Conservation (phyloP, 148 eudicot species). For the Rhododendron ovatum region DNA sequence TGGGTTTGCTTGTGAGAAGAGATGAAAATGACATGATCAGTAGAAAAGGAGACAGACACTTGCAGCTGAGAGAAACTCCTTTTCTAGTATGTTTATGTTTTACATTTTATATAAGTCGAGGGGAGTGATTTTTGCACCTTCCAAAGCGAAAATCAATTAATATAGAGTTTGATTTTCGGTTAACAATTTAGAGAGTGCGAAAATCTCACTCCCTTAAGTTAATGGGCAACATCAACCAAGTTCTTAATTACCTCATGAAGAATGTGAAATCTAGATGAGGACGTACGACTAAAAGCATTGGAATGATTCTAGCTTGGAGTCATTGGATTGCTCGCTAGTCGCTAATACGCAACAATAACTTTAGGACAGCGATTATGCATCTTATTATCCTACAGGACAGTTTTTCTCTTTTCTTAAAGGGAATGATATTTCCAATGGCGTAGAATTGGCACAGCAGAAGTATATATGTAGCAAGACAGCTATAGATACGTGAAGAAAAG, state of each 20-base stretch:
- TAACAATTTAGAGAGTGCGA: too few species aligned
- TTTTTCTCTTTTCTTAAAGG: background rate
- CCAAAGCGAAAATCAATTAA: too few species aligned
- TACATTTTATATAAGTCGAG: too few species aligned
- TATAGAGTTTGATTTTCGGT: too few species aligned
- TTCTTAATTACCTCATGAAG: background rate
- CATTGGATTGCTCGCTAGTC: too few species aligned
- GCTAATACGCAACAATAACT: too few species aligned
- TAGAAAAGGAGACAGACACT: too few species aligned
- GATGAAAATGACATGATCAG: background rate
- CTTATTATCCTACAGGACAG: too few species aligned
- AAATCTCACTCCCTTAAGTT: too few species aligned
- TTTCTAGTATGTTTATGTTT: too few species aligned
- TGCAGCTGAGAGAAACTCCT: background rate
- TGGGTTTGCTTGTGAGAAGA: background rate
- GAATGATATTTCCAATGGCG: background rate
- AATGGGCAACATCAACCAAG: background rate
- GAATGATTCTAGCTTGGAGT: background rate
- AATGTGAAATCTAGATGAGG: background rate
- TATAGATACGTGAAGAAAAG: constrained; percentile 1
- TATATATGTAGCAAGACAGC: background rate
- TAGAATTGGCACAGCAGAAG: background rate
- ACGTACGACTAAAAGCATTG: background rate
- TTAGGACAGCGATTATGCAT: too few species aligned
- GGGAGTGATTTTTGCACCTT: too few species aligned